A percentile compares a stretch with the other conserved stretches of the same genome.
phyloP scores from a whole-genome alignment of 768 basidiomycete species.

The Sarcodon sp. region DNA sequence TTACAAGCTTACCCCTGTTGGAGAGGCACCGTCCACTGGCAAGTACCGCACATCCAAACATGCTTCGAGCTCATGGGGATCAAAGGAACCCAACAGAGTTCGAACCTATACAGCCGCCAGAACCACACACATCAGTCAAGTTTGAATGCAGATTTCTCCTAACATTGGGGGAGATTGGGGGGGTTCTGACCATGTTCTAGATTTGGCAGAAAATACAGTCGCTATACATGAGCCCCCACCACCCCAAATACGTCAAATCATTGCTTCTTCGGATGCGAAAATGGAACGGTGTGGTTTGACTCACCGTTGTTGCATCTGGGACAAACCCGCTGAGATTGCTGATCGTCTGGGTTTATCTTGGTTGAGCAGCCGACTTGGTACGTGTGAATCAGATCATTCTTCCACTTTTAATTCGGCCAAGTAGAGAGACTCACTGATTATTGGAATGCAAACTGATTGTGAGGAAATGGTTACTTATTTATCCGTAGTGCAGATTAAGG shows the following conservation, averaged over 20 bases:
- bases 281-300: neutral
- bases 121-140: slow-evolving; percentile 17
- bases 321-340: neutral
- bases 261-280: neutral
- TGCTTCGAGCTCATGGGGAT: slow-evolving; percentile 49
- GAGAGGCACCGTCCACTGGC: slow-evolving; percentile 46
- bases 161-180: neutral
- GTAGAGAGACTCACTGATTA: neutral
- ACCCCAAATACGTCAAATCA: neutral
- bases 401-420: neutral
- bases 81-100: slow-evolving; percentile 63
- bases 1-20: slow-evolving; percentile 31
- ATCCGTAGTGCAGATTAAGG: no score
- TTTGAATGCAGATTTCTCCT: neutral
- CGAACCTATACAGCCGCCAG: slow-evolving; percentile 22
- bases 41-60: slow-evolving; percentile 63
- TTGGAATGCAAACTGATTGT: neutral
- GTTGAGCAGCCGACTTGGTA: neutral
- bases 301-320: neutral
- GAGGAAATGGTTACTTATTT: no score
- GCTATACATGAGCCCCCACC: neutral
- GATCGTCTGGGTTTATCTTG: neutral
- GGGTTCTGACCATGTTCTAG: neutral
- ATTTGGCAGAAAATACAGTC: neutral
- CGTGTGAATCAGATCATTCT: neutral